phyloP scores from a whole-genome alignment of 2,329 filamentous ascomycete genomes.

The Aspergillus quadricinctus region DNA sequence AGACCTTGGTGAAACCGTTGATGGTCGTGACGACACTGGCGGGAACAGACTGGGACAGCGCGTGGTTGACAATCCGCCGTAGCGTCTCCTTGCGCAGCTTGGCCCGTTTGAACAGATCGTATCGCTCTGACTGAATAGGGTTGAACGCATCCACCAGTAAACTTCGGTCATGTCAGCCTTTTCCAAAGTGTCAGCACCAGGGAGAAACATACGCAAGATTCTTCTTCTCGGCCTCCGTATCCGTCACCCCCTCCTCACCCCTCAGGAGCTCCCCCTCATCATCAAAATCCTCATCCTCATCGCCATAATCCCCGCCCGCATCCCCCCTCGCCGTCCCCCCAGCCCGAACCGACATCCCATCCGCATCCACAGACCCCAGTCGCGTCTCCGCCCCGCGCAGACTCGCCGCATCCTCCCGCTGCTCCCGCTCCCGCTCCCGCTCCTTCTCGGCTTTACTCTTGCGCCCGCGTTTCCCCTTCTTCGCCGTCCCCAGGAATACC shows the following conservation, averaged over 20 bases:
- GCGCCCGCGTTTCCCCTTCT: slow-evolving; percentile 33
- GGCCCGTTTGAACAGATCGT: slow-evolving; percentile 47
- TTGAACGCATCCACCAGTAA: slow-evolving; percentile 46
- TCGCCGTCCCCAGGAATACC: slow-evolving; percentile 25
- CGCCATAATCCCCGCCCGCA: slow-evolving; percentile 46
- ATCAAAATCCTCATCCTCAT: slow-evolving; percentile 48
- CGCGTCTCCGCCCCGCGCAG: slow-evolving; percentile 22
- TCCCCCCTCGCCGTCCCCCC: slow-evolving; percentile 32
- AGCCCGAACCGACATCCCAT: slow-evolving; percentile 28
- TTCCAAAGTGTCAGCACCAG: slow-evolving; percentile 1
- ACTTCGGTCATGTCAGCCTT: slow-evolving; percentile 20
- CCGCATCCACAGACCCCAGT: slow-evolving; percentile 31
- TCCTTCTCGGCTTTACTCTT: slow-evolving; percentile 38
- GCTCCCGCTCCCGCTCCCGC: slow-evolving; percentile 30
- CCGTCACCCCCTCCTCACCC: slow-evolving; percentile 41
- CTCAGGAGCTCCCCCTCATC: slow-evolving; percentile 44
- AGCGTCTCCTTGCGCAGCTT: slow-evolving; percentile 49
- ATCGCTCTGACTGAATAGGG: slow-evolving; percentile 44
- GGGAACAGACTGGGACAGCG: slow-evolving; percentile 63
- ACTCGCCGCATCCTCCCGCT: slow-evolving; percentile 21
- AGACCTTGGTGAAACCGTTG: slow-evolving; percentile 62
- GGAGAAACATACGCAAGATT: slow-evolving; percentile 42
- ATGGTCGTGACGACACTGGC: slow-evolving; percentile 61
- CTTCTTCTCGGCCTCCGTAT: slow-evolving; percentile 51
- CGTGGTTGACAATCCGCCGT: slow-evolving; percentile 60